Conservation (phyloP, 768 basidiomycete species). For the Clitopilus hobsonii region DNA sequence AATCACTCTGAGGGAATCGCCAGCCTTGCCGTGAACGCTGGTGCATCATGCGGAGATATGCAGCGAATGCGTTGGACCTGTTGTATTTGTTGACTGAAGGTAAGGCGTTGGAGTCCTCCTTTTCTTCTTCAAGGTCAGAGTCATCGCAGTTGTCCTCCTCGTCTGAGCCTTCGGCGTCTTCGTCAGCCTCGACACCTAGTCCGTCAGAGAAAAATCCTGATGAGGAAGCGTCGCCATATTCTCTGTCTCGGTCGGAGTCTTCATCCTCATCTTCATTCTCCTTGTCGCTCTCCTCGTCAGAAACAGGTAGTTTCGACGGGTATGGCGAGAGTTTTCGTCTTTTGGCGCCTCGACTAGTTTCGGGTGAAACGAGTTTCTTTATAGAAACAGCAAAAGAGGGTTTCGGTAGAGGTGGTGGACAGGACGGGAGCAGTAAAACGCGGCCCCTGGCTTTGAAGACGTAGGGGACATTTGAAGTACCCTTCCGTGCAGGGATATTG, state of each 20-base stretch:
- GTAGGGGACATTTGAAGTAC: constrained; percentile 56
- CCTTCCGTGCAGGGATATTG: constrained; percentile 48
- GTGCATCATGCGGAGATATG: constrained; percentile 13
- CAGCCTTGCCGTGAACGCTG: constrained; percentile 6
- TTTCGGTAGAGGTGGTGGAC: constrained; percentile 12
- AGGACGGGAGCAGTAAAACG: constrained; percentile 27
- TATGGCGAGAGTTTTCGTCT: not conserved
- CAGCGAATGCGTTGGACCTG: constrained; percentile 12
- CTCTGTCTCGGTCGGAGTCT: constrained; percentile 18
- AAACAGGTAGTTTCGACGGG: not conserved
- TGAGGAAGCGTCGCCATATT: constrained; percentile 15
- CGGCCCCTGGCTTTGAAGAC: constrained; percentile 52
- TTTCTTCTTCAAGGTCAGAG: constrained; percentile 18
- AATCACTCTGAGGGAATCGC: constrained; percentile 17
- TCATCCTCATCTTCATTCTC: constrained; percentile 10
- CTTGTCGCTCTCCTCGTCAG: constrained; percentile 1
- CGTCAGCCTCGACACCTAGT: constrained; percentile 9
- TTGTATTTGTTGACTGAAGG: constrained; percentile 11
- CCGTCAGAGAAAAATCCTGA: constrained; percentile 8
- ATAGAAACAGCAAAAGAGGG: constrained; percentile 15
- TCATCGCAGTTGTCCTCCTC: constrained; percentile 13
- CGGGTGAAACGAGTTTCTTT: constrained; percentile 9
- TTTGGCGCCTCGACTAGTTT: not conserved
- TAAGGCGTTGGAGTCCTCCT: constrained; percentile 11
- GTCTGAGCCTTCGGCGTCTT: constrained; percentile 13